A percentile compares a stretch with the other conserved stretches of the same genome.
Evolutionary conservation across 768 basidiomycete genomes (phyloP).

Genomic region (Russula sp.): DNA sequence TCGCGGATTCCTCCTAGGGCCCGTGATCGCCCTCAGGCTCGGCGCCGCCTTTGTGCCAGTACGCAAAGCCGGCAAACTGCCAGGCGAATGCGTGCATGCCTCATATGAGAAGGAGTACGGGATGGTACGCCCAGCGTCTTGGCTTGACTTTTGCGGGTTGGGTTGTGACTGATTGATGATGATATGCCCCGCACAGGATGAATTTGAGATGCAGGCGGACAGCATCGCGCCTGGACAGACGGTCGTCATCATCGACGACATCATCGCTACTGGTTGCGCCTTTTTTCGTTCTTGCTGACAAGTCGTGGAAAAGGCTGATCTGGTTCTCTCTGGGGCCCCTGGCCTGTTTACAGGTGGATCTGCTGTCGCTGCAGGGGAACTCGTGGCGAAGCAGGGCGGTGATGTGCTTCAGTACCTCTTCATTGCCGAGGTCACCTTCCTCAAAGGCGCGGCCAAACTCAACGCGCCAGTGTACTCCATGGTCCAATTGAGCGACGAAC

Average conservation of each 20-base stretch:
- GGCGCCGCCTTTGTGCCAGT: constrained; percentile 96
- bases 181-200: constrained; percentile 47
- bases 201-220: constrained; percentile 93
- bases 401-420: constrained; percentile 91
- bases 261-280: constrained; percentile 84
- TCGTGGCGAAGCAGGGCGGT: constrained; percentile 77
- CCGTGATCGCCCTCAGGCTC: constrained; percentile 82
- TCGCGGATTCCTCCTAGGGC: constrained; percentile 91
- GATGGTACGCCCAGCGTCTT: constrained; percentile 39
- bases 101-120: constrained; percentile 94
- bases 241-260: constrained; percentile 87
- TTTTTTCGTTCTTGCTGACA: neutral
- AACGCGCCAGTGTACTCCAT: constrained; percentile 88
- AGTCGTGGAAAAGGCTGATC: neutral
- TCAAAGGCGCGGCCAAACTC: constrained; percentile 71
- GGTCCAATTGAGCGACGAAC: constrained; percentile 62
- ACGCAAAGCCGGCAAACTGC: constrained; percentile 91
- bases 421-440: constrained; percentile 75
- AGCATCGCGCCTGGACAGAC: constrained; percentile 77
- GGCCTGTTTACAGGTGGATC: constrained; percentile 63
- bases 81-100: constrained; percentile 69
- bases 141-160: no score
- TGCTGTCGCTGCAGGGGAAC: constrained; percentile 86
- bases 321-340: neutral
- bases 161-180: no score